Conservation (phyloP, 768 basidiomycete species). For the Suillus luteus region DNA sequence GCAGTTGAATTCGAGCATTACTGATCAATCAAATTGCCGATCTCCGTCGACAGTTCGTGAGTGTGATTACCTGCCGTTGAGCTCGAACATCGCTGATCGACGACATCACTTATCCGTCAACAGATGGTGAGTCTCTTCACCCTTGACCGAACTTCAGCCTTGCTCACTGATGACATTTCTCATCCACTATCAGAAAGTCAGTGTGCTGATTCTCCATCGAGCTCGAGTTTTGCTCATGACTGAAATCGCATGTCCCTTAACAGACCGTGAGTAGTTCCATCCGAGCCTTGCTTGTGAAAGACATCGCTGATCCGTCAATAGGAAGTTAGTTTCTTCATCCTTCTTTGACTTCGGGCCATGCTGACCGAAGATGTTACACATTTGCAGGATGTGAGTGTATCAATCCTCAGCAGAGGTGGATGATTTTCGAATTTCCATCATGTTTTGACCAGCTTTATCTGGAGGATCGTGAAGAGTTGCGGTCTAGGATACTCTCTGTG, state of each 20-base stretch:
- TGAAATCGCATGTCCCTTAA: neutral
- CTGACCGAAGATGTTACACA: no score
- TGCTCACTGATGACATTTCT: neutral
- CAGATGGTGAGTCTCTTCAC: neutral
- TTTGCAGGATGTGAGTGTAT: no score
- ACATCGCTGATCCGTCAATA: no score
- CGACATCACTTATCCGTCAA: neutral
- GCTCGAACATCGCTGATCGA: neutral
- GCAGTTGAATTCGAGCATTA: no score
- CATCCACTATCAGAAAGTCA: neutral
- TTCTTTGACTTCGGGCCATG: no score
- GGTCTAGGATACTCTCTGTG: neutral
- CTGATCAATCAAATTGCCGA: neutral
- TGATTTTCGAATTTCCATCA: no score
- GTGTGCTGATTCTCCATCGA: no score
- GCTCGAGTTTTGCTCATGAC: neutral
- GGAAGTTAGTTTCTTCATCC: no score
- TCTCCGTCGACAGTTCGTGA: neutral
- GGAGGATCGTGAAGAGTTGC: neutral
- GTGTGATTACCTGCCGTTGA: neutral
- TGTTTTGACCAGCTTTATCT: no score
- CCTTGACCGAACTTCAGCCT: neutral
- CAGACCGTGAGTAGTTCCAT: no score
- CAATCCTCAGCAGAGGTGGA: no score
- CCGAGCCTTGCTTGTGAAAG: no score